A percentile compares a stretch with the other conserved stretches of the same genome.
These are phyloP conservation scores for Phytophthora ramorum DNA, from an alignment of 352 stramenopile species.

Conservation along the genomic window DNA sequence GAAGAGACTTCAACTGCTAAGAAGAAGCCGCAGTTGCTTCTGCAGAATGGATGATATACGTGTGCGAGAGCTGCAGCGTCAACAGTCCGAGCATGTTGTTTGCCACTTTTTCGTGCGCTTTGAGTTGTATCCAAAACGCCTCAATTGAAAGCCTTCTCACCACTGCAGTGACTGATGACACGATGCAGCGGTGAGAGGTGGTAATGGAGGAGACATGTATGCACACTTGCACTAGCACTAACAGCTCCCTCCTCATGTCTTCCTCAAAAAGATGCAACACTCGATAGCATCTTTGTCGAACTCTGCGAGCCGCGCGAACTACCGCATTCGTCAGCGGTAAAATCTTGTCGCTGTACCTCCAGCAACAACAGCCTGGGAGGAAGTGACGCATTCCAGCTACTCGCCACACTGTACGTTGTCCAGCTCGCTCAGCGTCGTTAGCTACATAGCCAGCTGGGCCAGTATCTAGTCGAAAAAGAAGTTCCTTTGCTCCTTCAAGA, in stretches of 20 bases:
- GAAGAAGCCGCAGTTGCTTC: conserved; percentile 17
- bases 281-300: conserved; percentile 20
- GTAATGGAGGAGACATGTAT: conserved; percentile 37
- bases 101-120: conserved; percentile 14
- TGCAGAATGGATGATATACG: conserved; percentile 27
- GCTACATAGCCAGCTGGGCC: not conserved
- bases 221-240: conserved; percentile 33
- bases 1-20: conserved; percentile 19
- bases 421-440: conserved; percentile 6
- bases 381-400: conserved; percentile 7
- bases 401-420: conserved; percentile 7
- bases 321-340: conserved; percentile 7
- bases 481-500: conserved; percentile 33
- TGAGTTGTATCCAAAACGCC: conserved; percentile 31
- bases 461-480: conserved; percentile 6
- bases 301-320: conserved; percentile 17
- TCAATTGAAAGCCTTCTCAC: conserved; percentile 27
- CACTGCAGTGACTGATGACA: conserved; percentile 28
- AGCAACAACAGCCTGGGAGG: conserved; percentile 9
- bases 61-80: conserved; percentile 8
- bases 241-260: conserved; percentile 22
- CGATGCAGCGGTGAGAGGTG: conserved; percentile 27
- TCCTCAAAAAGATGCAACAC: conserved; percentile 30
- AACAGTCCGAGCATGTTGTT: not conserved
- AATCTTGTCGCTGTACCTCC: not conserved